A percentile compares a stretch with the other conserved stretches of the same genome.
These are phyloP conservation scores for Vanderwaltozyma yarrowii DNA, from an alignment of 805 yeast species.

Conservation along the genomic window DNA sequence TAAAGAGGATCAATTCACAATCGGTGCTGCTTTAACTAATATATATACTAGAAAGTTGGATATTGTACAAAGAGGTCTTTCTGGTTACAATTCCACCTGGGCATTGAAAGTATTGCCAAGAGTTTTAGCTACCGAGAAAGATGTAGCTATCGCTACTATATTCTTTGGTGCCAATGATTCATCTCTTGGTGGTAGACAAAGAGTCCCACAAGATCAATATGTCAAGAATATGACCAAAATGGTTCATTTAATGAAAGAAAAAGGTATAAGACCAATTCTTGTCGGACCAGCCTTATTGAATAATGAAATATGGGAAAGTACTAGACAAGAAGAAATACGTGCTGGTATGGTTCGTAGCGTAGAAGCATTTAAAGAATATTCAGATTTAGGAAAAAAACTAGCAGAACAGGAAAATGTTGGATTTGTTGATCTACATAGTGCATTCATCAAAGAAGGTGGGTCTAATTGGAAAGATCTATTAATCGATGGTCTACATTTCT, in stretches of 20 bases:
- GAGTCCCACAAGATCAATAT: slow-evolving; percentile 44
- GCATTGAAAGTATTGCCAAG: slow-evolving; percentile 41
- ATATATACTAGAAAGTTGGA: slow-evolving; percentile 55
- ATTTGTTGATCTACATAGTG: slow-evolving; percentile 44
- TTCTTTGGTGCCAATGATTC: slow-evolving; percentile 83
- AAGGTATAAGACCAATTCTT: slow-evolving; percentile 43
- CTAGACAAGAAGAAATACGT: slow-evolving; percentile 25
- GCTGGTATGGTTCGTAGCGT: slow-evolving; percentile 38
- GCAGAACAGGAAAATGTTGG: slow-evolving; percentile 41
- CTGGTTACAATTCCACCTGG: slow-evolving; percentile 66
- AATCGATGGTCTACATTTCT: slow-evolving; percentile 52
- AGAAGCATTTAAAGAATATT: slow-evolving; percentile 38
- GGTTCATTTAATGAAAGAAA: slow-evolving; percentile 30
- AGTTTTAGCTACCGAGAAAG: slow-evolving; percentile 41
- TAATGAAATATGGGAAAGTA: slow-evolving; percentile 31
- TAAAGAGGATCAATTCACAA: slow-evolving; percentile 31
- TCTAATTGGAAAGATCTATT: slow-evolving; percentile 35
- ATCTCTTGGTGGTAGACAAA: slow-evolving; percentile 34
- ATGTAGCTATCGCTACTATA: slow-evolving; percentile 38
- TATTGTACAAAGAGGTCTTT: slow-evolving; percentile 61
- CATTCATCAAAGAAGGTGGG: slow-evolving; percentile 30
- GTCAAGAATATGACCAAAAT: slow-evolving; percentile 37
- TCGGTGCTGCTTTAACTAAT: slow-evolving; percentile 41
- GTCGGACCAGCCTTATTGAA: slow-evolving; percentile 57
- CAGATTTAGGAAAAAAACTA: slow-evolving; percentile 37